These are phyloP conservation scores for carrot (Daucus carota) DNA, from an alignment of 129 eudicot species.

Conservation along the genomic window DNA sequence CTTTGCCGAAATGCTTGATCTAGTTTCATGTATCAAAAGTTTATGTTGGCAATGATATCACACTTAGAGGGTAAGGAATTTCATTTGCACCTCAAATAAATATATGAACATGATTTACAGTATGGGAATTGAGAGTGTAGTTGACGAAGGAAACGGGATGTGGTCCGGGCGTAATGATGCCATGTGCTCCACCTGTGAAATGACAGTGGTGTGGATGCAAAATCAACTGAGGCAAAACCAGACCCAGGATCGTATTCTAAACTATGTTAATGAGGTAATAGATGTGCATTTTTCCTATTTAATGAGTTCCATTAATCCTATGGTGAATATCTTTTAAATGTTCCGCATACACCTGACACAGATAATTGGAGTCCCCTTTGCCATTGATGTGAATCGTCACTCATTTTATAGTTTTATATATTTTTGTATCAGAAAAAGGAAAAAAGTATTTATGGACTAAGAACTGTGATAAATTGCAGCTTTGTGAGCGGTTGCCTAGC, in stretches of 20 bases:
- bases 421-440: background rate
- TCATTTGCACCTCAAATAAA: background rate
- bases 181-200: constrained; percentile 55
- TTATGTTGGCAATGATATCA: background rate
- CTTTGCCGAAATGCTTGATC: background rate
- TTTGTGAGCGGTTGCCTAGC: constrained; percentile 45
- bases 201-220: constrained; percentile 20
- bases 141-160: constrained; percentile 14
- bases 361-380: background rate
- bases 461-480: constrained; percentile 12
- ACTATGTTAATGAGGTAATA: constrained; percentile 32
- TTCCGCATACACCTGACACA: background rate
- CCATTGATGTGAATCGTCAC: background rate
- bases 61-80: background rate
- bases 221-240: constrained; percentile 19
- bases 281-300: background rate
- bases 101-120: background rate
- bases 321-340: background rate
- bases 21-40: background rate
- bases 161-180: constrained; percentile 19
- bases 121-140: constrained; percentile 49
- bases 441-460: background rate
- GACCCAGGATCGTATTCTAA: constrained; percentile 38
- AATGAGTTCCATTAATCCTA: background rate
- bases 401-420: background rate